Evolutionary conservation across 106 monocot genomes (phyloP).

Genomic region (Xerophyta viscosa): DNA sequence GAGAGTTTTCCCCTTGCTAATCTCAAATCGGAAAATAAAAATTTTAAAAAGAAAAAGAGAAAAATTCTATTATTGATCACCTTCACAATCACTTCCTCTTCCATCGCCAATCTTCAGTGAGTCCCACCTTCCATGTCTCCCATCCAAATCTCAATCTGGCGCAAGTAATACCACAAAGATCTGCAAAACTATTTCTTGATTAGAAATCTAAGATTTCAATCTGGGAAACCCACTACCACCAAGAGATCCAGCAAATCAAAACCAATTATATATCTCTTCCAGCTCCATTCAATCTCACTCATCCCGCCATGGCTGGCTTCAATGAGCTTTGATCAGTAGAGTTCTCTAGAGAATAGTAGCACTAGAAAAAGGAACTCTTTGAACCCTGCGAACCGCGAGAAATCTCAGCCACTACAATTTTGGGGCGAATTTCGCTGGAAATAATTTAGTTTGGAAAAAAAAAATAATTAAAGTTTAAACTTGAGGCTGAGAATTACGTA

Average conservation of each 20-base stretch:
- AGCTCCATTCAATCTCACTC: slow-evolving; percentile 5
- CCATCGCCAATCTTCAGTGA: slow-evolving; percentile 13
- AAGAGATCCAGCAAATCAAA: background rate
- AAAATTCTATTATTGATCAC: slow-evolving; percentile 10
- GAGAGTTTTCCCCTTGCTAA: too few relatives aligned
- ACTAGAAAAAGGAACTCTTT: background rate
- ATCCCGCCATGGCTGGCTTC: background rate
- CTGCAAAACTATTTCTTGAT: background rate
- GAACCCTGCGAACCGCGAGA: background rate
- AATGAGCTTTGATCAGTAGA: background rate
- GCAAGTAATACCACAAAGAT: slow-evolving; percentile 42
- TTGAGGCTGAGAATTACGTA: too few relatives aligned
- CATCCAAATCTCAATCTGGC: slow-evolving; percentile 24
- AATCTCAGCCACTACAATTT: slow-evolving; percentile 68
- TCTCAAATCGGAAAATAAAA: too few relatives aligned
- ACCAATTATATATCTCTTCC: background rate
- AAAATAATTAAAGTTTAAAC: too few relatives aligned
- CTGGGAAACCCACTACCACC: background rate
- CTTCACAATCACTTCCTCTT: slow-evolving; percentile 53
- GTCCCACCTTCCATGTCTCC: slow-evolving; percentile 34
- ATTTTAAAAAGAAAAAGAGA: background rate
- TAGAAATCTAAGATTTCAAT: slow-evolving; percentile 3
- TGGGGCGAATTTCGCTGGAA: slow-evolving; percentile 32
- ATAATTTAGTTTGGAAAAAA: too few relatives aligned
- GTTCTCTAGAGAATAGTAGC: background rate